Base-by-base conservation (phyloP, 768 basidiomycete genomes). In the Tricholoma sp. region DNA sequence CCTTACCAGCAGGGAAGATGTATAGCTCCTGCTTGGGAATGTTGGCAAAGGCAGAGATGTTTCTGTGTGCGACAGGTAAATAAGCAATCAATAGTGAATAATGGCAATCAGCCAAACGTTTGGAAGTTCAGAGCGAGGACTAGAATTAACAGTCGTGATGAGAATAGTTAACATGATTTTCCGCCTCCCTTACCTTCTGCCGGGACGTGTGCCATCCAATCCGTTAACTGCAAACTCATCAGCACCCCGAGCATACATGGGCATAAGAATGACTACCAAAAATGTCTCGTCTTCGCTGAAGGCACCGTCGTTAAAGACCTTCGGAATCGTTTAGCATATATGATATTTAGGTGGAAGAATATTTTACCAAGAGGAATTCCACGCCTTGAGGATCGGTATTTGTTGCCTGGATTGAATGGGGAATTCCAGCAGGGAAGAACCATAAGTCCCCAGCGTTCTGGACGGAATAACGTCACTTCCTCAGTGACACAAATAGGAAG, bases 361-460 rank as follows among this genome's bases (percentile, higher is more conserved):
- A 62, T 72, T 41, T 27, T 10, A 78, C 80, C 63, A 83, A 66
- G 34, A 83, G 61, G 63, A 83, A 83, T 60, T 83, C 82, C 3
- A 77, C 70, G 4, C 82, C 82, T 8, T 73, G 72, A 8, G 74
- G 70, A 52, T 74, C 67, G 54, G 78, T 76, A 34, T 65, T 64
- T 1, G 78, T 81, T 6, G 76, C 83, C 66, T 83, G 82, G 12
- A 84, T 69, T 12, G 78, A 79, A 63, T 84, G 82, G 0, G 83
- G 82, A 52, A 77, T 73, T 4, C 81, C 81, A 6, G 82, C 73
- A 12, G 81, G 82, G 71, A 83, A 82, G 67, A 75, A 83, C 81
- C 82, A 83, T 12, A 82, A 59, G 62, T 83, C 81, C 12, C 80
- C 81, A 35, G 74, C 66, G 34, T 68, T 67, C 79, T 80, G 34